These are phyloP conservation scores for Ceratobasidium sp. DNA, from an alignment of 1,284 basidiomycete genomes.

Conservation along the genomic window DNA sequence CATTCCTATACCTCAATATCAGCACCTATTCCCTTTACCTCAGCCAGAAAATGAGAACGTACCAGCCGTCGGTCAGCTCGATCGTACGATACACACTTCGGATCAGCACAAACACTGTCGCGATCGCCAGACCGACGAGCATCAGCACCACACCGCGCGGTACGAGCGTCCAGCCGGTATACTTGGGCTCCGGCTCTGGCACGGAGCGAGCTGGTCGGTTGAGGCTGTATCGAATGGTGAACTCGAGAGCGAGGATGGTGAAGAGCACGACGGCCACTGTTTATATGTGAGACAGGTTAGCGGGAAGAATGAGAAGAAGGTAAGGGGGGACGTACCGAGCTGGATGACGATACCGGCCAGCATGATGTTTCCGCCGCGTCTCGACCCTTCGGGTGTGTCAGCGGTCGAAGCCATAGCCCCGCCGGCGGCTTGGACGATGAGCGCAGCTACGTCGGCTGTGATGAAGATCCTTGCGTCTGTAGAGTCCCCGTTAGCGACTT, in stretches of 20 bases:
- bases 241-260: constrained; percentile 53
- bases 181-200: background rate
- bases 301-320: background rate
- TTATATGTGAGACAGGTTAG: background rate
- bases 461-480: constrained; percentile 49
- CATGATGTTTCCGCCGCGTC: constrained; percentile 67
- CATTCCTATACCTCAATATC: constrained; percentile 22
- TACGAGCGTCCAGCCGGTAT: background rate
- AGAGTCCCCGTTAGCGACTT: background rate
- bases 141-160: constrained; percentile 17
- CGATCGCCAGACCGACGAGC: constrained; percentile 45
- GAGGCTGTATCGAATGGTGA: constrained; percentile 50
- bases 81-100: constrained; percentile 49
- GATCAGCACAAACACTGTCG: constrained; percentile 43
- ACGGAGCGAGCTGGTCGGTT: constrained; percentile 46
- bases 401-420: constrained; percentile 50
- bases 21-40: no score
- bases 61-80: constrained; percentile 56
- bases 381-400: constrained; percentile 24
- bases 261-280: constrained; percentile 56
- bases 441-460: constrained; percentile 47
- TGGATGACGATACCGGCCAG: constrained; percentile 71
- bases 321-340: constrained; percentile 60
- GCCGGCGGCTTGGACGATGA: constrained; percentile 50
- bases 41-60: background rate